Base-by-base conservation (phyloP, 192 early-diverging fungal genomes). In the Mortierella alpina region DNA sequence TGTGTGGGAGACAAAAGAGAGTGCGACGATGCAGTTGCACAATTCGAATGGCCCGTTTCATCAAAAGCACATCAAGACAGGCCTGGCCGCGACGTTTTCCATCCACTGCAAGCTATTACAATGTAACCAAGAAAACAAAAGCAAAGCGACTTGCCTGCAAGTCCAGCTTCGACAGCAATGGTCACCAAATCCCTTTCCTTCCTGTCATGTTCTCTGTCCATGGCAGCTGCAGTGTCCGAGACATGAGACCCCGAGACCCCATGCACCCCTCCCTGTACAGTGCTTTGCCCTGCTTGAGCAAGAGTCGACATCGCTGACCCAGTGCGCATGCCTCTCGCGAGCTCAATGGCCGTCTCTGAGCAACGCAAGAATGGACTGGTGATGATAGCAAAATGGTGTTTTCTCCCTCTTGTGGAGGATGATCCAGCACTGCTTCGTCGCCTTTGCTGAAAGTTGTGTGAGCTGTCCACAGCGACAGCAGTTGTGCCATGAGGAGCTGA, bases 291-390 rank as follows among this genome's bases (percentile, higher is more conserved):
- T n/a, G n/a, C n/a, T n/a, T n/a, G n/a, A n/a, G n/a, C n/a, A n/a
- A n/a, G n/a, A n/a, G n/a, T n/a, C n/a, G n/a, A n/a, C n/a, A n/a
- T n/a, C n/a, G n/a, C n/a, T n/a, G n/a, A n/a, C n/a, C 31, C 31
- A 3, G 31, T 54, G 47, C 53, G 22, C 45, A 84, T 80, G 11
- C 77, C 83, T 20, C 75, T 68, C 2, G 83, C 76, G 40, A 84
- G 71, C 61, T 75, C 73, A 22, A 84, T 71, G 12, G 77, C 83
- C 2, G 83, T 80, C 52, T 84, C 66, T 7, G 73, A 59, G 12
- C 76, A 80, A 20, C 83, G 63, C 52, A 75, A 23, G 45, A 84
- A 84, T 1, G 83, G 83, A 31, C 76, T 80, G 1, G 76, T 72
- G 22, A 70, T 64, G 49, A 84, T 75, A 8, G 73, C 64, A 80